A percentile compares a stretch with the other conserved stretches of the same genome.
phyloP scores from a whole-genome alignment of 2,329 filamentous ascomycete genomes.

The Didymella arachidicola region DNA sequence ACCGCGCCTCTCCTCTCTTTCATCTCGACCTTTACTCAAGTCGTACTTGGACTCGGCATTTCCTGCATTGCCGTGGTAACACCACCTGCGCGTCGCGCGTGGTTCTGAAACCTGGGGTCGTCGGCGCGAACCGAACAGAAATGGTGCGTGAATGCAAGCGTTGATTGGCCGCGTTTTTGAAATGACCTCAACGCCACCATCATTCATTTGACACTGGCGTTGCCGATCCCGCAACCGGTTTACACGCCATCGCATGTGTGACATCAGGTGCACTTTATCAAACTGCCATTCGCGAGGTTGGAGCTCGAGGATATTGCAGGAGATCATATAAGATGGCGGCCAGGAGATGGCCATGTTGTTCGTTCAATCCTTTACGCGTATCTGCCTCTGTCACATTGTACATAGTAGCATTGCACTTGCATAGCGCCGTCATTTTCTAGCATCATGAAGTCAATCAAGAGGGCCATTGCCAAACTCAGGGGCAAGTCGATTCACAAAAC shows the following conservation, averaged over 20 bases:
- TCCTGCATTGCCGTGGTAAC: constrained; percentile 6
- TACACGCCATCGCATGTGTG: constrained; percentile 33
- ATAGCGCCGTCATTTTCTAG: constrained; percentile 14
- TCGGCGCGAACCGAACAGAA: constrained; percentile 21
- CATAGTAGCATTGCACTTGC: constrained; percentile 20
- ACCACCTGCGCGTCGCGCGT: constrained; percentile 34
- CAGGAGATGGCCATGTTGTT: constrained; percentile 16
- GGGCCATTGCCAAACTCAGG: constrained; percentile 38
- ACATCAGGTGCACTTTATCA: constrained; percentile 40
- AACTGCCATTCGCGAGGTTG: constrained; percentile 27
- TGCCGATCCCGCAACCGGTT: constrained; percentile 33
- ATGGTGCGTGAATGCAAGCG: constrained; percentile 25
- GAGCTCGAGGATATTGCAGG: constrained; percentile 19
- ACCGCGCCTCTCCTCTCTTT: not conserved
- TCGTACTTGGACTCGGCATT: not conserved
- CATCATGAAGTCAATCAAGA: constrained; percentile 39
- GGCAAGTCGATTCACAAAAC: constrained; percentile 18
- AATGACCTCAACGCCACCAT: constrained; percentile 31
- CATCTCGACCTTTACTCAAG: not conserved
- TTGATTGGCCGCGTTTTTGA: constrained; percentile 29
- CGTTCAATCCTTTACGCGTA: not conserved
- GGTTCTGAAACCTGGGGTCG: constrained; percentile 25
- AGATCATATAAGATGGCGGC: constrained; percentile 30
- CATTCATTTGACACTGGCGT: constrained; percentile 23
- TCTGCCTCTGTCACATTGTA: constrained; percentile 3